phyloP scores from a whole-genome alignment of 2,329 filamentous ascomycete genomes.

The Albifimbria verrucaria region DNA sequence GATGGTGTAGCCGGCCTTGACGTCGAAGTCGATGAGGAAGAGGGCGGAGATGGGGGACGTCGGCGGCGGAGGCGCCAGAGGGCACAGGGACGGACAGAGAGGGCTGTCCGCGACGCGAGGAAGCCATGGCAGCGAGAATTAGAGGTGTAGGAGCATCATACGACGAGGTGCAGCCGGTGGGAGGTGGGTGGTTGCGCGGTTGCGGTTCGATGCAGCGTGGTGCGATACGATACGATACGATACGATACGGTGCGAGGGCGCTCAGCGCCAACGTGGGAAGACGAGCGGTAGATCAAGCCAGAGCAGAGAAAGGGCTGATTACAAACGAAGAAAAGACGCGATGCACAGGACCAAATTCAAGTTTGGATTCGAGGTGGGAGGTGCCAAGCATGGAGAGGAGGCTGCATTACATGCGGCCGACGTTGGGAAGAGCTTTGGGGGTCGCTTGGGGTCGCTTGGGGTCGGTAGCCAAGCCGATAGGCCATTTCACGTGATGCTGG shows the following conservation, averaged over 20 bases:
- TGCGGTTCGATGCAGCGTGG: too few relatives aligned
- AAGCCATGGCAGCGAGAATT: constrained; percentile 29
- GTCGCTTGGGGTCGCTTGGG: constrained; percentile 22
- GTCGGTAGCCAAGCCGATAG: constrained; percentile 17
- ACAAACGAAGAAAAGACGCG: too few relatives aligned
- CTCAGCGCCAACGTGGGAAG: too few relatives aligned
- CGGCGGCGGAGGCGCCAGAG: constrained; percentile 23
- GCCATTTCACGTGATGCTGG: constrained; percentile 19
- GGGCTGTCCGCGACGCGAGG: constrained; percentile 35
- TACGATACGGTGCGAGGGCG: too few relatives aligned
- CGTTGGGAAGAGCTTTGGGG: too few relatives aligned
- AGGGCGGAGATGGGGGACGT: constrained; percentile 61
- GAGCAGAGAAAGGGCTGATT: too few relatives aligned
- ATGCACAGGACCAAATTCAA: too few relatives aligned
- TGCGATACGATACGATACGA: too few relatives aligned
- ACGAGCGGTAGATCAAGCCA: too few relatives aligned
- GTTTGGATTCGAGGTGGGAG: not conserved
- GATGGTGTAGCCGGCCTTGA: constrained; percentile 88
- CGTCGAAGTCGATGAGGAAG: constrained; percentile 88
- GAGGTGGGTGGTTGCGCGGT: not conserved
- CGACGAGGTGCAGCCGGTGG: constrained; percentile 23
- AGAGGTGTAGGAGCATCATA: constrained; percentile 14
- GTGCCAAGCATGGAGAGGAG: not conserved
- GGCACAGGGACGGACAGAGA: constrained; percentile 35
- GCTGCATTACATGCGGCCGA: constrained; percentile 5